Evolutionary conservation across 352 stramenopile genomes (phyloP).

Genomic region (Phytophthora fragariae): DNA sequence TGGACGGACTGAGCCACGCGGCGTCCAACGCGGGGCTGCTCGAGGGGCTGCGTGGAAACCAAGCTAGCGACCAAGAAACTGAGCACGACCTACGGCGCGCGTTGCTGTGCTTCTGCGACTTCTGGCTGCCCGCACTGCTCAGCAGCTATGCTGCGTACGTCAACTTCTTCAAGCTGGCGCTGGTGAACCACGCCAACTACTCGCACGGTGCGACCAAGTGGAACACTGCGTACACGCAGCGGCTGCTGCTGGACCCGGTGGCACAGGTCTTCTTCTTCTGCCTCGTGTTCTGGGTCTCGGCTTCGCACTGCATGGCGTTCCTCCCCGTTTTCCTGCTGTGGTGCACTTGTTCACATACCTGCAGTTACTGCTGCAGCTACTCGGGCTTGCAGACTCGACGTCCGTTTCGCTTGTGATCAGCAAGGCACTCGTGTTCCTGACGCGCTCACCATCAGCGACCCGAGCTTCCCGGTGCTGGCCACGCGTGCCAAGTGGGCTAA

Average conservation of each 20-base stretch:
- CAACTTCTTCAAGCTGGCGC: slow-evolving; percentile 84
- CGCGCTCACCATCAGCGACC: slow-evolving; percentile 69
- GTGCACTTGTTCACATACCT: slow-evolving; percentile 81
- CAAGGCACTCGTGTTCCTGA: slow-evolving; percentile 64
- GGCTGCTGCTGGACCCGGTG: slow-evolving; percentile 81
- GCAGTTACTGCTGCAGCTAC: slow-evolving; percentile 60
- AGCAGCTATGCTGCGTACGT: slow-evolving; percentile 60
- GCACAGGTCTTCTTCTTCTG: slow-evolving; percentile 88
- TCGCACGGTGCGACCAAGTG: slow-evolving; percentile 74
- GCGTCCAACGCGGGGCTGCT: slow-evolving; percentile 69
- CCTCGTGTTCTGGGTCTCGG: slow-evolving; percentile 86
- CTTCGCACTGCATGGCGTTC: slow-evolving; percentile 77
- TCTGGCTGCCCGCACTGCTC: slow-evolving; percentile 68
- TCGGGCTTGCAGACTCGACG: slow-evolving; percentile 50
- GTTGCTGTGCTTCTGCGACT: slow-evolving; percentile 74
- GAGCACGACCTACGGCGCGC: neutral
- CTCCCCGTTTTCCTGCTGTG: slow-evolving; percentile 77
- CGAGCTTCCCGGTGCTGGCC: slow-evolving; percentile 60
- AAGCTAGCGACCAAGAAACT: slow-evolving; percentile 47
- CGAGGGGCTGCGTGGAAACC: slow-evolving; percentile 72
- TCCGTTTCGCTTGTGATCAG: slow-evolving; percentile 54
- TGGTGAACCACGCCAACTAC: slow-evolving; percentile 84
- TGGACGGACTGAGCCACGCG: slow-evolving; percentile 74
- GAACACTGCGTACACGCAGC: slow-evolving; percentile 81
- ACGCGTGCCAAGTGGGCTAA: slow-evolving; percentile 81